Base-by-base conservation (phyloP, 495 filamentous ascomycete genomes). In the Xylaria scruposa region DNA sequence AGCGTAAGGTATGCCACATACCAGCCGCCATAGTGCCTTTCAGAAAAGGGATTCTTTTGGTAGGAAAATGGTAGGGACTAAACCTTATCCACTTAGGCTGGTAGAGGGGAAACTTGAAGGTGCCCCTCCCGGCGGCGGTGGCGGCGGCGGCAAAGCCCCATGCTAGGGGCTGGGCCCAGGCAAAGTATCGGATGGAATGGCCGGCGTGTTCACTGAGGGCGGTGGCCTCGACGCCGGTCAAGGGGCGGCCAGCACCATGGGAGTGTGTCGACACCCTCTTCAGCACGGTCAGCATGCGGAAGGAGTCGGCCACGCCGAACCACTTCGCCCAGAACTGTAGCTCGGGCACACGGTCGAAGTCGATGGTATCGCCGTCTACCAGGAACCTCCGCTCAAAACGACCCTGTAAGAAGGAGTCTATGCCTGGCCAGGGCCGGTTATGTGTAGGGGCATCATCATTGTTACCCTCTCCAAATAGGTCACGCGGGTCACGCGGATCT, bases 91-190 rank as follows among this genome's bases (percentile, higher is more conserved):
- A 26, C 56, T 72, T 73, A 7, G 75, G 75, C 10, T n/a, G 17
- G 49, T 75, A 79, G 54, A 77, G 63, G 29, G 75, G 75, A 72
- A 79, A 77, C 13, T 17, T 65, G 53, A 69, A 77, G 9, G 53
- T 70, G 4, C 46, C 9, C 38, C 56, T 69, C 6, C 58, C 60
- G 6, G 3, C 0, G 33, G 42, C 67, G 0, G 71, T 31, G 0
- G 61, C 13, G 4, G 12, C 13, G 31, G n/a, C 5, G 33, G 66
- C 12, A 15, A 15, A 7, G 19, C 15, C 36, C 0, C 53, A 17
- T 2, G 71, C 3, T 10, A 67, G 0, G 19, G 67, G 67, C 6
- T 47, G 1, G 7, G n/a, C 26, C 68, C 61, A 74, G 47, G 51
- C 13, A 3, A 74, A 1, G 10, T 36, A 72, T 1, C 54, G 60